Conservation (phyloP, 306 rosid genomes). For the Lathyrus oleraceus region DNA sequence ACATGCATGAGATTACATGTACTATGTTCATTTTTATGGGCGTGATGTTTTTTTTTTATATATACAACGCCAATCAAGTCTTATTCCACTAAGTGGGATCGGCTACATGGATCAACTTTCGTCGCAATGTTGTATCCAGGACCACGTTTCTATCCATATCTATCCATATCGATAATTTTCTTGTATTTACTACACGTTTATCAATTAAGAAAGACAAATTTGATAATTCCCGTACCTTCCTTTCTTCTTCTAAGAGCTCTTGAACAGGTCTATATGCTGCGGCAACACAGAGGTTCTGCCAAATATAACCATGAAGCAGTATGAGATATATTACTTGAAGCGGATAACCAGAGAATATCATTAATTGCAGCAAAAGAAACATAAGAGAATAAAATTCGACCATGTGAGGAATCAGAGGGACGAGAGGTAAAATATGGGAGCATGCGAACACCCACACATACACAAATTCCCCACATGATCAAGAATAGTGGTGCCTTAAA, state of each 20-base stretch:
- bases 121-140: no score
- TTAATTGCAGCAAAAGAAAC: slow-evolving; percentile 4
- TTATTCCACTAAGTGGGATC: no score
- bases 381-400: slow-evolving; percentile 6
- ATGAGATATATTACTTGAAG: slow-evolving; percentile 19
- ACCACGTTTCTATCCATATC: no score
- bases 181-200: not conserved
- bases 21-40: no score
- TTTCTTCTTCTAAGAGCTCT: slow-evolving; percentile 83
- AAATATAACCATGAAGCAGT: slow-evolving; percentile 32
- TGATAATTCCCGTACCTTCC: slow-evolving; percentile 48
- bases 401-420: slow-evolving; percentile 5
- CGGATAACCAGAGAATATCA: slow-evolving; percentile 1
- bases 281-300: slow-evolving; percentile 91
- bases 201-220: not conserved
- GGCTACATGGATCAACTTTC: no score
- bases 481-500: not conserved
- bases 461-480: not conserved
- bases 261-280: slow-evolving; percentile 97
- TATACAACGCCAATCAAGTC: no score
- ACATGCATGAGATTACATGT: no score
- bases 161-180: no score
- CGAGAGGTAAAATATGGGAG: not conserved
- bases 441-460: not conserved
- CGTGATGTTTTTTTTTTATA: no score